A percentile compares a stretch with the other conserved stretches of the same genome.
phyloP scores from a whole-genome alignment of 192 early-diverging fungal species.

The Podila horticola region DNA sequence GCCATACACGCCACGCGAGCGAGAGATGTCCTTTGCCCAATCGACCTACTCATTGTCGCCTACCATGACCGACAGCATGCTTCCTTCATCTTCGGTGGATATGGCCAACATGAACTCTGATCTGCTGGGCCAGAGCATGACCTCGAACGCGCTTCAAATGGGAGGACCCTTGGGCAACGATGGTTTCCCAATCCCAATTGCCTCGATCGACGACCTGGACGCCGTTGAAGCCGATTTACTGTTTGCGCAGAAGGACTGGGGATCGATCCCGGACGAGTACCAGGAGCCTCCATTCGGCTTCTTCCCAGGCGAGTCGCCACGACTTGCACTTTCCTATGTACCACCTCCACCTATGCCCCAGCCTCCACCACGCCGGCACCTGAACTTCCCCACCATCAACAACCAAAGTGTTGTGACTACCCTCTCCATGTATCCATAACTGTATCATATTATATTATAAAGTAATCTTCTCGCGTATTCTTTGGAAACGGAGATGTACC shows the following conservation, averaged over 20 bases:
- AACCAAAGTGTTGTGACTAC: slow-evolving; percentile 57
- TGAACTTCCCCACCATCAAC: slow-evolving; percentile 48
- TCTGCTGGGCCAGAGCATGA: neutral
- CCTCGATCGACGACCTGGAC: slow-evolving; percentile 1
- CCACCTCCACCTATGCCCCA: slow-evolving; percentile 51
- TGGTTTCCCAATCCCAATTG: neutral
- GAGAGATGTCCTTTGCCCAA: neutral
- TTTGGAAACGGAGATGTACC: too few species aligned
- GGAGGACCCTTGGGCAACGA: slow-evolving; percentile 2
- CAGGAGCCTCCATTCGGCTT: slow-evolving; percentile 53
- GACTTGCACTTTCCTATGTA: slow-evolving; percentile 40
- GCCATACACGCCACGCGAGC: neutral
- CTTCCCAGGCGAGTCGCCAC: slow-evolving; percentile 50
- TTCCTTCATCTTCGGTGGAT: neutral
- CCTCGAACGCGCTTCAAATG: neutral
- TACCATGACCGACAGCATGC: neutral
- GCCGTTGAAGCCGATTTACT: slow-evolving; percentile 21
- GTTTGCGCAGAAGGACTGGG: slow-evolving; percentile 34
- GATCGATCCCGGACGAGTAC: slow-evolving; percentile 48
- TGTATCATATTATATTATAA: neutral
- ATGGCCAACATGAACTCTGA: neutral
- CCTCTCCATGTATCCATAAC: slow-evolving; percentile 38
- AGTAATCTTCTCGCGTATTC: too few species aligned
- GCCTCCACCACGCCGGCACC: slow-evolving; percentile 33
- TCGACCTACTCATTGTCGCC: slow-evolving; percentile 1